Evolutionary conservation across 768 basidiomycete genomes (phyloP), one percentile per base, ranked within the genome.

Genomic region (Leucosporidium creatinivorum): DNA sequence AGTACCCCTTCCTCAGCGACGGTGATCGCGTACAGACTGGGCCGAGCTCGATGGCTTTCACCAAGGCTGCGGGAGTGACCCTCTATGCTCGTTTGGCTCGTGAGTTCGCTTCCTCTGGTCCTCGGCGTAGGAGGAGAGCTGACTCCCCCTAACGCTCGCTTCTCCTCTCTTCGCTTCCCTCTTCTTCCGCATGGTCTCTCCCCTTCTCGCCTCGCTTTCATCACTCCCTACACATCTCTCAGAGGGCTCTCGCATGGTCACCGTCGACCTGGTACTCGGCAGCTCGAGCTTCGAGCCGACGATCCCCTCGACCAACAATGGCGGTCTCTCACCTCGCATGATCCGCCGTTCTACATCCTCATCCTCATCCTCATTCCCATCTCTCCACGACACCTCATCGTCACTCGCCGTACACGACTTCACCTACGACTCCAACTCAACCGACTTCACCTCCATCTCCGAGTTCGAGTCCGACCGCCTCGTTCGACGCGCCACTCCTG

Each of bases 241-340:
- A 44, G 39, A 44, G 39, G 39, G 39, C 39, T 9, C 39, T 44
- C 39, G 39, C 8, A 8, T 44, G 39, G 39, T 44, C 39, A 44
- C 39, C 8, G 39, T 44, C 39, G 31, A 71, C 51, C 66, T 69
- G 26, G 68, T 66, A 49, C 30, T 56, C 26, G 63, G 63, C 8
- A 69, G 69, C 0, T 62, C 74, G 51, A 23, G 13, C 51, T n/a
- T 26, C n/a, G n/a, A 3, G 9, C 23, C 23, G n/a, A n/a, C 51
- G 12, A 26, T n/a, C n/a, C 23, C 23, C 51, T n/a, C n/a, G 9
- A 26, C 51, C 13, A 23, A 26, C n/a, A 52, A n/a, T 9, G n/a
- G 17, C 51, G 26, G 51, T 9, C 51, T 23, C 51, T 10, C 39
- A 6, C 8, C 26, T 52, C 51, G n/a, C 51, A 26, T 23, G 51